Percentiles rank a stretch among this genome's conserved stretches.
These are phyloP conservation scores for Halenospora varia DNA, from an alignment of 495 filamentous ascomycete species.

Conservation along the genomic window DNA sequence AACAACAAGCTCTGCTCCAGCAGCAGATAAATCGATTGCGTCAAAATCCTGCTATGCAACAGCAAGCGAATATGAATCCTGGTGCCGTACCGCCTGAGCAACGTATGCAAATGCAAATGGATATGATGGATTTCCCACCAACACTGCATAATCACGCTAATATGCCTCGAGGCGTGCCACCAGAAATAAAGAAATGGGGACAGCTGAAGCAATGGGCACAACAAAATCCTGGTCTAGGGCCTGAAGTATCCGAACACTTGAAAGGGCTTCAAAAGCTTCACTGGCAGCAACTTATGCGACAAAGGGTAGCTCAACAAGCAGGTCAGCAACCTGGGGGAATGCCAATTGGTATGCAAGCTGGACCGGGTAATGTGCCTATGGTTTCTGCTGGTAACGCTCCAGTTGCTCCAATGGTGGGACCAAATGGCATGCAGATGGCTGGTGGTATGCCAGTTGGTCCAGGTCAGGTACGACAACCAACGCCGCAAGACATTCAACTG, in stretches of 20 bases:
- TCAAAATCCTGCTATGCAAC: constrained; percentile 9
- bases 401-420: constrained; percentile 24
- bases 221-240: constrained; percentile 39
- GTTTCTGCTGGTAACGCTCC: constrained; percentile 24
- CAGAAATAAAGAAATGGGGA: constrained; percentile 65
- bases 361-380: constrained; percentile 23
- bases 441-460: constrained; percentile 24
- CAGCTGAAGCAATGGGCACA: constrained; percentile 62
- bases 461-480: constrained; percentile 31
- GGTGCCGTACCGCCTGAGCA: constrained; percentile 1
- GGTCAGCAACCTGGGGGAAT: constrained; percentile 21
- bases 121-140: constrained; percentile 19
- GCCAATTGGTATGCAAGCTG: constrained; percentile 37
- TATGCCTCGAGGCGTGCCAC: constrained; percentile 44
- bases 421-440: constrained; percentile 9
- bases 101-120: constrained; percentile 18
- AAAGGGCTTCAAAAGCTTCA: constrained; percentile 51
- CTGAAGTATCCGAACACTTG: constrained; percentile 41
- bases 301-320: constrained; percentile 18
- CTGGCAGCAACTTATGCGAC: constrained; percentile 36
- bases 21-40: constrained; percentile 31
- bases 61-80: constrained; percentile 4
- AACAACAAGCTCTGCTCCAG: constrained; percentile 32
- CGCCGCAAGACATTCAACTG: constrained; percentile 40
- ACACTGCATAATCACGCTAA: constrained; percentile 16